Base-by-base conservation (phyloP, 352 stramenopile genomes). In the Pythium brassicae region DNA sequence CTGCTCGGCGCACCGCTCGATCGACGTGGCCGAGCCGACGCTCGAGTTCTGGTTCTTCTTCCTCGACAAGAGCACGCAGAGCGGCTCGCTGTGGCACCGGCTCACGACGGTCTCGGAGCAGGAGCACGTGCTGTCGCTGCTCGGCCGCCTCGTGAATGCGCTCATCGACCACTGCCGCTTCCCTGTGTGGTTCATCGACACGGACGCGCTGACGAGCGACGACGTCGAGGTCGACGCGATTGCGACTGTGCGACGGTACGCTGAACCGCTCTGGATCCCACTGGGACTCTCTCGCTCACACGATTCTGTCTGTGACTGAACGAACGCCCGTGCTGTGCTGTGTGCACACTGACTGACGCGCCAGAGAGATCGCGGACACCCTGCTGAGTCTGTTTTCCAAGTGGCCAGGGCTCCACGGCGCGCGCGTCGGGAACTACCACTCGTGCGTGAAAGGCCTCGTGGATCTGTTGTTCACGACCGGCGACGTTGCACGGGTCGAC, bases 1-100 rank as follows among this genome's bases (percentile, higher is more conserved):
- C 17, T 92, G 82, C 52, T 87, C 82, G 9, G 75, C 74, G 20
- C 82, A 78, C 42, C 43, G 66, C 15, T 69, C 90, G 32, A 52
- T 71, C 11, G 65, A 82, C 29, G 76, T 88, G 10, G 71, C 74
- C 11, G 73, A 91, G 42, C 77, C 78, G 15, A 94, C 83, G 27
- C 68, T 94, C 29, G 84, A 94, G 61, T 89, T 94, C 29, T 94
- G 84, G 84, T 94, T 90, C 66, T 91, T 91, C 50, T 76, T 94
- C n/a, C 68, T 94, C 11, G 84, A 94, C 53, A 66, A 74, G n/a
- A 71, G 63, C 46, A 58, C 67, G 4, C 66, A 83, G 49, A 71
- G 71, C 39, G 75, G 77, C 17, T 57, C 68, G 14, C 74, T 76
- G 43, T 71, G 65, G 53, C 59, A 76, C 20, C 49, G 85, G 34